These are phyloP conservation scores for Amanita subjunquillea DNA, from an alignment of 768 basidiomycete species.

Conservation along the genomic window DNA sequence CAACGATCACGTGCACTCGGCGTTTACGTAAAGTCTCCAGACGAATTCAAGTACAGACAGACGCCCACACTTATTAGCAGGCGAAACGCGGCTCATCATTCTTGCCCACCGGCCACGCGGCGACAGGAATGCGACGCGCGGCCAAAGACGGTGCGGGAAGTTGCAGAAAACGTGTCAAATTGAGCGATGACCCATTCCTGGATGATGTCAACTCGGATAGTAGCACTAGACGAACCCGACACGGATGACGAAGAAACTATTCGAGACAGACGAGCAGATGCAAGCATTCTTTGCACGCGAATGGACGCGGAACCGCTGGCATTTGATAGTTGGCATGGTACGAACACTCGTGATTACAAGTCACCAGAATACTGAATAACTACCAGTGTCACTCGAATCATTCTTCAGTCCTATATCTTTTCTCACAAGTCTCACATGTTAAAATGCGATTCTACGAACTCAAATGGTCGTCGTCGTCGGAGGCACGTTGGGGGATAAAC, in stretches of 20 bases:
- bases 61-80: conserved; percentile 3
- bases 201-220: background rate
- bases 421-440: conserved; percentile 62
- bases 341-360: conserved; percentile 5
- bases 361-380: background rate
- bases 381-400: conserved; percentile 46
- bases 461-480: conserved; percentile 9
- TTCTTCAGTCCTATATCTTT: conserved; percentile 67
- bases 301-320: background rate
- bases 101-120: conserved; percentile 1
- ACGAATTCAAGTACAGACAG: background rate
- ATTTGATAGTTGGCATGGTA: background rate
- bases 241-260: background rate
- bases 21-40: no score
- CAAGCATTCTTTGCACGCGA: background rate
- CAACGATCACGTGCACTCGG: no score
- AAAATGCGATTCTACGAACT: conserved; percentile 48
- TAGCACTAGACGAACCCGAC: background rate
- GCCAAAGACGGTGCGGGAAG: background rate
- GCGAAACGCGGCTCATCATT: background rate
- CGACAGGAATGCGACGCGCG: background rate
- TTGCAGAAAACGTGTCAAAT: conserved; percentile 1
- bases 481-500: no score
- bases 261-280: background rate
- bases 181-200: conserved; percentile 2